Evolutionary conservation across 495 filamentous ascomycete species (phyloP).

Genomic region (Rhypophila decipiens): DNA sequence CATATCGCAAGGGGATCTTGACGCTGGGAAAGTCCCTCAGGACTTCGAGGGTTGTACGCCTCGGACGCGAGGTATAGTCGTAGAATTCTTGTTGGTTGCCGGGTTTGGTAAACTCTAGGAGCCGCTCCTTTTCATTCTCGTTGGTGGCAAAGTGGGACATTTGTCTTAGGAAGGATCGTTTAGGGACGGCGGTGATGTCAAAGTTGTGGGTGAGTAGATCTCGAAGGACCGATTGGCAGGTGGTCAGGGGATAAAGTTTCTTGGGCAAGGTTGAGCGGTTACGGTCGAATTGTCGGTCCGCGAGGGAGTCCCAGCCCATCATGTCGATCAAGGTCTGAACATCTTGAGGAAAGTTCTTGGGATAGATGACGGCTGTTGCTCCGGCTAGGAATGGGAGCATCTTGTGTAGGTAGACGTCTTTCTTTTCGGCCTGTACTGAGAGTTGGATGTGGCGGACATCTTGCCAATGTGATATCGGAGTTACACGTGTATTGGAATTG

Average conservation of each 20-base stretch:
- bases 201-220: slow-evolving; percentile 72
- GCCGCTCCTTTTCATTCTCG: slow-evolving; percentile 67
- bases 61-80: slow-evolving; percentile 90
- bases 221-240: slow-evolving; percentile 52
- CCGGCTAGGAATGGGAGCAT: slow-evolving; percentile 60
- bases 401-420: not conserved
- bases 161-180: slow-evolving; percentile 72
- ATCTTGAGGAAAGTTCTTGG: slow-evolving; percentile 78
- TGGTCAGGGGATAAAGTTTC: slow-evolving; percentile 1
- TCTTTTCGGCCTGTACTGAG: slow-evolving; percentile 24
- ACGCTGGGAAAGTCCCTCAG: slow-evolving; percentile 84
- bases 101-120: slow-evolving; percentile 73
- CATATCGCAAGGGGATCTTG: slow-evolving; percentile 68
- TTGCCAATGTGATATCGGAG: slow-evolving; percentile 77
- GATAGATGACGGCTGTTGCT: slow-evolving; percentile 70
- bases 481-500: slow-evolving; percentile 61
- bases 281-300: slow-evolving; percentile 44
- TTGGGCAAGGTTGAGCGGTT: not conserved
- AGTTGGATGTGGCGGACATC: slow-evolving; percentile 79
- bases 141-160: slow-evolving; percentile 69
- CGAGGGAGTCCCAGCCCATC: slow-evolving; percentile 68
- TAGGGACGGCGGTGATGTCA: slow-evolving; percentile 83
- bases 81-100: slow-evolving; percentile 82
- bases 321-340: slow-evolving; percentile 66
- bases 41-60: slow-evolving; percentile 85